These are phyloP conservation scores for Ceriops tagal DNA, from an alignment of 345 rosid species.

Conservation along the genomic window DNA sequence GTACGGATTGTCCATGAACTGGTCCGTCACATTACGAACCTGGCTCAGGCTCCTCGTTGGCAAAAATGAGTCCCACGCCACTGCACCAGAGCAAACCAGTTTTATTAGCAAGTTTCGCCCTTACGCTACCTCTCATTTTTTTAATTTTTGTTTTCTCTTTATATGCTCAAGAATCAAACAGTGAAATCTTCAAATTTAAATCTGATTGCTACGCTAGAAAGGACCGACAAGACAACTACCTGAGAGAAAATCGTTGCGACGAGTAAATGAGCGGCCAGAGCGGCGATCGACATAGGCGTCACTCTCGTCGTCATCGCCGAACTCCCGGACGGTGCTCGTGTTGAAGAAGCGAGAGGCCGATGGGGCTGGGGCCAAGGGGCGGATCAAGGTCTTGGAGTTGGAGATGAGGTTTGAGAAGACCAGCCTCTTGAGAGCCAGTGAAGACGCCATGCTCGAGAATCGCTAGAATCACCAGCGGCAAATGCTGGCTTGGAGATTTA, in stretches of 20 bases:
- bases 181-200: not conserved
- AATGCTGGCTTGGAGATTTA: not conserved
- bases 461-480: not conserved
- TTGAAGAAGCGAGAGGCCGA: slow-evolving; percentile 35
- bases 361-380: slow-evolving; percentile 15
- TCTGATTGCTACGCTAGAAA: not conserved
- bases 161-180: no score
- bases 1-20: slow-evolving; percentile 46
- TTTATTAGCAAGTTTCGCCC: no score
- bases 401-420: slow-evolving; percentile 23
- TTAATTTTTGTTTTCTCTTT: no score
- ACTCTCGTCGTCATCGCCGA: slow-evolving; percentile 22
- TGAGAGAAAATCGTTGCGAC: slow-evolving; percentile 20
- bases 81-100: slow-evolving; percentile 6
- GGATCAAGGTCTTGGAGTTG: slow-evolving; percentile 14
- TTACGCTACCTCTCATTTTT: no score
- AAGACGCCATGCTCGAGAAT: slow-evolving; percentile 36
- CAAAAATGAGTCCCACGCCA: slow-evolving; percentile 39
- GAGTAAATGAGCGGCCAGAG: slow-evolving; percentile 14
- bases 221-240: slow-evolving; percentile 25
- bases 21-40: slow-evolving; percentile 65
- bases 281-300: slow-evolving; percentile 19
- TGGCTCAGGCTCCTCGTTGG: slow-evolving; percentile 60
- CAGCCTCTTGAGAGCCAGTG: slow-evolving; percentile 32
- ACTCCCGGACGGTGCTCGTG: slow-evolving; percentile 28